Percentiles rank a stretch among this genome's conserved stretches.
phyloP scores from a whole-genome alignment of 2,329 filamentous ascomycete species.

The Trichoderma citrinoviride region DNA sequence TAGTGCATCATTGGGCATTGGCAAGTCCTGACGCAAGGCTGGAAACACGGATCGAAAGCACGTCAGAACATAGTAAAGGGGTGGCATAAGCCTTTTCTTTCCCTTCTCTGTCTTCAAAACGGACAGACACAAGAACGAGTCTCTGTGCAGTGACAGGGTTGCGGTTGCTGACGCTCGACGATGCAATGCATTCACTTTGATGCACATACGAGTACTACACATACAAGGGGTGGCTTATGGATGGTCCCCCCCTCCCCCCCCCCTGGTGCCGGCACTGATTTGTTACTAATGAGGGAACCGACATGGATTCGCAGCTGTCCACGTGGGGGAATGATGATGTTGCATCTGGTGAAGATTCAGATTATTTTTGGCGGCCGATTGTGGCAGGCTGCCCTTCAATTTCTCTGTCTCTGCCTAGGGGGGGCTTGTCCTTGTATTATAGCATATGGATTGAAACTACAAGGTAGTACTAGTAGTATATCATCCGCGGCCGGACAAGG shows the following conservation, averaged over 20 bases:
- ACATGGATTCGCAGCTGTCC: neutral
- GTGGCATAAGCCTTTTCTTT: neutral
- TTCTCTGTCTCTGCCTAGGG: neutral
- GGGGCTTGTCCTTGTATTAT: too few species aligned
- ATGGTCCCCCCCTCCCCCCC: too few species aligned
- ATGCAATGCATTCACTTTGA: slow-evolving; percentile 9
- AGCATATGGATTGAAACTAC: too few species aligned
- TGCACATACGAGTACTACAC: neutral
- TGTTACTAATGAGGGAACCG: too few species aligned
- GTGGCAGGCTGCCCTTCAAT: neutral
- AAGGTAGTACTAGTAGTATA: neutral
- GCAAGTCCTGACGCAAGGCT: neutral
- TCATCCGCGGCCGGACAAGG: neutral
- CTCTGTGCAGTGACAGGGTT: neutral
- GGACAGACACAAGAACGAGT: too few species aligned
- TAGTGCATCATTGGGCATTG: slow-evolving; percentile 9
- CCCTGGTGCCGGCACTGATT: neutral
- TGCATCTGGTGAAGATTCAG: neutral
- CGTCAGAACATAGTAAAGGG: neutral
- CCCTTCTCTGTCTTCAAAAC: too few species aligned
- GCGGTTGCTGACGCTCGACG: slow-evolving; percentile 12
- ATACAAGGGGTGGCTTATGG: neutral
- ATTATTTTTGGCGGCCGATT: neutral
- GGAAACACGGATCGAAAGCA: neutral
- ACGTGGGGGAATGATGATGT: slow-evolving; percentile 9